Conservation (phyloP, 2,329 filamentous ascomycete species). For the Cladosporium sp. region DNA sequence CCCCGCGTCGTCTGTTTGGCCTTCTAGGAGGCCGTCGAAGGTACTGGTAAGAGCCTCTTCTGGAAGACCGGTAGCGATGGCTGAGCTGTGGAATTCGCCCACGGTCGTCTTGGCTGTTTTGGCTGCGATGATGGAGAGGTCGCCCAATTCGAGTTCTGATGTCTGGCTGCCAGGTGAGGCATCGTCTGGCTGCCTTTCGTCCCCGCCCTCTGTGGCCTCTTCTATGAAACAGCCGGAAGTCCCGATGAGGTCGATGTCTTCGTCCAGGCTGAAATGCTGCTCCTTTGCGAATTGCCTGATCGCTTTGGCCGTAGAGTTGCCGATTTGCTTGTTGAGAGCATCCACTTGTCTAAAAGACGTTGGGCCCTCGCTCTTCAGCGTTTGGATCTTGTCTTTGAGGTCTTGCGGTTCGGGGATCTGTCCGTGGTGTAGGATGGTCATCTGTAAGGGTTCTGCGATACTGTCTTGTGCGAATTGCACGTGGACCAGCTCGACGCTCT, state of each 20-base stretch:
- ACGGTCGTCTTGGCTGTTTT: constrained; percentile 3
- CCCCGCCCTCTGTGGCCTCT: background rate
- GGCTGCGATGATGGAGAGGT: background rate
- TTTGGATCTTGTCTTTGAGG: background rate
- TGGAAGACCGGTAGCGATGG: background rate
- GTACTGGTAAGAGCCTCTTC: background rate
- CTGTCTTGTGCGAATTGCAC: background rate
- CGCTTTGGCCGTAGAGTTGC: background rate
- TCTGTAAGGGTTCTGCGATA: background rate
- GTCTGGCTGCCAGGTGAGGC: background rate
- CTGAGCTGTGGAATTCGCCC: background rate
- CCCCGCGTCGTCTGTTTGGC: background rate
- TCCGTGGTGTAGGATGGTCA: constrained; percentile 1
- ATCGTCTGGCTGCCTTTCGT: background rate
- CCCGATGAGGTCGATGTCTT: constrained; percentile 1
- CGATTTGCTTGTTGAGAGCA: background rate
- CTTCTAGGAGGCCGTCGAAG: constrained; percentile 1
- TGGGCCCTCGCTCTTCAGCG: background rate
- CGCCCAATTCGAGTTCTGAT: constrained; percentile 3
- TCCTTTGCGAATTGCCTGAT: constrained; percentile 3
- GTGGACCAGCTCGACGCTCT: constrained; percentile 4
- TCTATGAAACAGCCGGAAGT: background rate
- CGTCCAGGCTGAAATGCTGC: constrained; percentile 4
- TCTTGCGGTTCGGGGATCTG: background rate
- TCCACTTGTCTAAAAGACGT: background rate